Percentiles rank a stretch among this genome's conserved stretches.
Conservation (phyloP, 305 asterid genomes). For the Solanum hybrid region DNA sequence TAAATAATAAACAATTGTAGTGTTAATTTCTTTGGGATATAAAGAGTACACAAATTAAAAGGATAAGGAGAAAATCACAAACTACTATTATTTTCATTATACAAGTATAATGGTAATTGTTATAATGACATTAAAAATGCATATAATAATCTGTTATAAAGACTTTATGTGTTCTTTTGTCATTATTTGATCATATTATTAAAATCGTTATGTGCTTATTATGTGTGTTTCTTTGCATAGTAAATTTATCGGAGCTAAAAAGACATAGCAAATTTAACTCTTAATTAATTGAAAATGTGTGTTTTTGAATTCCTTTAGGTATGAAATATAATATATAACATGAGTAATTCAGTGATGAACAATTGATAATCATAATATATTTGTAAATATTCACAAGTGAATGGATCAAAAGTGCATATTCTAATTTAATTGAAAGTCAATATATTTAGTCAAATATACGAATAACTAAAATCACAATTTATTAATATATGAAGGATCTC, state of each 20-base stretch:
- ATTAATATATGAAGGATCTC: not conserved
- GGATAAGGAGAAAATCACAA: not conserved
- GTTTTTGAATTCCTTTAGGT: not conserved
- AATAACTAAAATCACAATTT: not conserved
- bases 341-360: not conserved
- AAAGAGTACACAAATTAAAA: not conserved
- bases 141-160: too few species aligned
- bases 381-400: not conserved
- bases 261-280: not conserved
- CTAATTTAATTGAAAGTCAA: not conserved
- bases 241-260: too few species aligned
- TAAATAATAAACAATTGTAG: not conserved
- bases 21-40: not conserved
- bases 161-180: too few species aligned
- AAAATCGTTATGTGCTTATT: not conserved
- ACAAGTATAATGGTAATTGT: not conserved
- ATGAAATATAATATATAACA: not conserved
- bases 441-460: not conserved
- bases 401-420: not conserved
- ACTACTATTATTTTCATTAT: not conserved
- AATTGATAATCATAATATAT: not conserved
- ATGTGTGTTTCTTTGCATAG: too few species aligned
- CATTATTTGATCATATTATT: too few species aligned
- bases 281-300: not conserved
- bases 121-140: not conserved